Evolutionary conservation across 495 filamentous ascomycete genomes (phyloP).

Genomic region (Geopyxis carbonaria): DNA sequence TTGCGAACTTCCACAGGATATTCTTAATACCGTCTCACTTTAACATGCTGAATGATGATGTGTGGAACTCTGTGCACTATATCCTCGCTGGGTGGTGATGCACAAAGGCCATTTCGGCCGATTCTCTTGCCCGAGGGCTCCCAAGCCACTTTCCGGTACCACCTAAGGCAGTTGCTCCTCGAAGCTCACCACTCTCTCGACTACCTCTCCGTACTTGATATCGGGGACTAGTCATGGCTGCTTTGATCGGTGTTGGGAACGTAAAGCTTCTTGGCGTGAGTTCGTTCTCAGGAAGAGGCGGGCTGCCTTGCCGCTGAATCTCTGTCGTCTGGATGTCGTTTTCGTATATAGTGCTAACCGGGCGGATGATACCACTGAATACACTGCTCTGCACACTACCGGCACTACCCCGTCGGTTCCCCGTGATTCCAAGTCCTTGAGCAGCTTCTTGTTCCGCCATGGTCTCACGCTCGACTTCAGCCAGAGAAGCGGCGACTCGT

Average conservation of each 20-base stretch:
- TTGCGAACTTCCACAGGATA: no score
- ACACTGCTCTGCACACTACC: no score
- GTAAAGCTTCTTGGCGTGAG: not conserved
- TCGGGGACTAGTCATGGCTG: not conserved
- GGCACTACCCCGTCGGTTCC: not conserved
- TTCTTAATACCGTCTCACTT: no score
- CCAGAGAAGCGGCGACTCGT: conserved; percentile 2
- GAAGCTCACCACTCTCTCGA: no score
- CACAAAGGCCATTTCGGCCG: no score
- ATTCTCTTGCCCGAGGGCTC: no score
- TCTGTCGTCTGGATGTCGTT: not conserved
- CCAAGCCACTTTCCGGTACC: conserved; percentile 2
- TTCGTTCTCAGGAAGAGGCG: conserved; percentile 1
- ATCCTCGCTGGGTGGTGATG: no score
- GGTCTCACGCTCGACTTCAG: not conserved
- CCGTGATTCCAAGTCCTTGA: not conserved
- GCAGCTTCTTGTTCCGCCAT: not conserved
- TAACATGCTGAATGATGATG: no score
- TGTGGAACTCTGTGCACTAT: no score
- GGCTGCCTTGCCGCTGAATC: not conserved
- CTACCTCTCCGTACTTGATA: not conserved
- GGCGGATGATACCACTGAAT: not conserved
- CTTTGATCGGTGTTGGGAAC: not conserved
- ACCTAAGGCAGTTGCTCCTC: not conserved
- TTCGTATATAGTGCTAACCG: not conserved